Base-by-base conservation (phyloP, 1,284 basidiomycete species). In the Cryptococcus floricola region DNA sequence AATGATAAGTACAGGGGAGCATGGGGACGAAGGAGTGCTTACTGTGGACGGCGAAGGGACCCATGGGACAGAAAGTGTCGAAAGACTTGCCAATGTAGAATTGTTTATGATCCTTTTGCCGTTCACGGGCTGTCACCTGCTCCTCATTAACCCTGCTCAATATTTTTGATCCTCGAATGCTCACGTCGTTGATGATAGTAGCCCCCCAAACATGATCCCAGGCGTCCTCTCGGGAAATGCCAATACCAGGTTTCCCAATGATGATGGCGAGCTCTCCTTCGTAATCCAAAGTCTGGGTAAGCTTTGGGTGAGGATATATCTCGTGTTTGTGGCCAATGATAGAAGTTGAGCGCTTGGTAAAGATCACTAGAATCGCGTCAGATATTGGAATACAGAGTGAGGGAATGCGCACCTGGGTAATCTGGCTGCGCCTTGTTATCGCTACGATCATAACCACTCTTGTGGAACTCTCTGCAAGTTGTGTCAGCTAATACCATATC, bases 21-120 rank as follows among this genome's bases (percentile, higher is more conserved):
- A 18, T 27, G n/a, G n/a, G 50, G 49, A 34, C 13, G 19, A 16
- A 4, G n/a, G 19, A 10, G 31, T 10, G 44, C 60, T 57, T 54
- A 66, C 64, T 23, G 28, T 62, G 66, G 3, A 68, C 66, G 9
- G 64, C 66, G 52, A 59, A 66, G 5, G 64, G 64, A 6, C 66
- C 66, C 68, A 75, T 74, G 4, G 74, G 74, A 50, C 73, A 75
- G 56, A 75, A 75, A 0, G 73, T 75, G 56, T 76, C 74, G 18
- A 75, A 63, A 1, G 68, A 70, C 56, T 76, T 77, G 39, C 75
- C 74, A 31, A 75, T 68, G 54, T 65, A 73, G 56, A 73, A 73
- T 47, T 72, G 73, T 57, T 70, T 73, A 59, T 74, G 71, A 49
- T 72, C 69, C 14, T 69, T 60, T 56, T 76, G 73, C 9, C 67